Evolutionary conservation across 108 stramenopile species (phyloP).

Genomic region (Asterionellopsis glacialis): DNA sequence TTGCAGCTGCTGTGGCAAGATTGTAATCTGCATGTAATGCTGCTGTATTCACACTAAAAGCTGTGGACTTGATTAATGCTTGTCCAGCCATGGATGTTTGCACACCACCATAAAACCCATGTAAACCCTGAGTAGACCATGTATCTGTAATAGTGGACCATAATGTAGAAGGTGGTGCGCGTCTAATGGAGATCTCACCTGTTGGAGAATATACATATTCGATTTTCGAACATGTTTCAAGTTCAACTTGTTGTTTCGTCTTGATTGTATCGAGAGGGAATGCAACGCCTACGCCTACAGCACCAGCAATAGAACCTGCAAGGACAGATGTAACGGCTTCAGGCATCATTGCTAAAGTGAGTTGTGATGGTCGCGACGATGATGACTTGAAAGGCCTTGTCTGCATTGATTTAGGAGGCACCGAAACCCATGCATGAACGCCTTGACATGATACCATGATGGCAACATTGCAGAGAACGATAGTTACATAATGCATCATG

Average conservation of each 20-base stretch:
- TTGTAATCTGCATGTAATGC: neutral
- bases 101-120: slow-evolving; percentile 61
- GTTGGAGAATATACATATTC: neutral
- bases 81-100: slow-evolving; percentile 51
- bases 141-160: slow-evolving; percentile 8
- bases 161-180: neutral
- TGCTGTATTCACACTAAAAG: slow-evolving; percentile 50
- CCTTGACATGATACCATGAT: no score
- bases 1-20: slow-evolving; percentile 25
- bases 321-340: slow-evolving; percentile 8
- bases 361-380: no score
- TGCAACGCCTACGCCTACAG: slow-evolving; percentile 47
- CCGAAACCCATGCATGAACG: no score
- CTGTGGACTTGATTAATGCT: slow-evolving; percentile 60
- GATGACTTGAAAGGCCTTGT: no score
- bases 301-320: slow-evolving; percentile 53
- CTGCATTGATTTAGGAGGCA: no score
- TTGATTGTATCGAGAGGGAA: slow-evolving; percentile 33
- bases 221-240: neutral
- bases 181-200: neutral
- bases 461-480: no score
- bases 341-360: neutral
- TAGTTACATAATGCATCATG: no score
- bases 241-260: slow-evolving; percentile 38
- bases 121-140: slow-evolving; percentile 29